phyloP scores from a whole-genome alignment of 208 protist species.

The Acanthamoeba sp. region DNA sequence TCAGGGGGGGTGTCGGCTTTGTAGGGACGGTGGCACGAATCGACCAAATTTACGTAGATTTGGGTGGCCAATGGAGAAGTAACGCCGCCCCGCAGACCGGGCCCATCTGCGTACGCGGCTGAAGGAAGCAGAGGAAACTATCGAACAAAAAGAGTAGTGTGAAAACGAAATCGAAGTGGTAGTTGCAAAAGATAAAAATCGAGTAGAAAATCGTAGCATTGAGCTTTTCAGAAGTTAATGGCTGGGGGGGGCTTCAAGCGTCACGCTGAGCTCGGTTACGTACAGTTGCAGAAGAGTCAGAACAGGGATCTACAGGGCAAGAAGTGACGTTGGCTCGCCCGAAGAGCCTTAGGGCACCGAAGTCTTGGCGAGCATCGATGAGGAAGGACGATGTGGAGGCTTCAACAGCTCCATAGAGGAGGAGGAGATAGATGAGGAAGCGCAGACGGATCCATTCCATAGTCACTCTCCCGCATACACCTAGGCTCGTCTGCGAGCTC shows the following conservation, averaged over 20 bases:
- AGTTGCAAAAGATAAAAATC: no score
- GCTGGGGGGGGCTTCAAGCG: not conserved
- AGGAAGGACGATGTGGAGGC: not conserved
- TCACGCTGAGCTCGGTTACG: no score
- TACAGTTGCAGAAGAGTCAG: not conserved
- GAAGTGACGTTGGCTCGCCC: not conserved
- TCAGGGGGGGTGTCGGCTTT: not conserved
- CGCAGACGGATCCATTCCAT: slow-evolving; percentile 50
- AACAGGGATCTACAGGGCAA: not conserved
- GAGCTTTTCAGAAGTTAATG: not conserved
- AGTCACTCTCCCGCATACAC: slow-evolving; percentile 8
- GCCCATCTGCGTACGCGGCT: not conserved
- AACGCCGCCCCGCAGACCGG: not conserved
- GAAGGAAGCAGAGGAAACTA: not conserved
- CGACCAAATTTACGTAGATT: not conserved
- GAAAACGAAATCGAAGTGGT: not conserved
- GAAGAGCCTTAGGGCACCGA: not conserved
- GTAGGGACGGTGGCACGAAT: not conserved
- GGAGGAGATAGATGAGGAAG: not conserved
- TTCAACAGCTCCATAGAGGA: slow-evolving; percentile 11
- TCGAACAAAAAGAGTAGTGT: no score
- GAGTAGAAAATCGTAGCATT: no score
- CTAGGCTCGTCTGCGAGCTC: not conserved
- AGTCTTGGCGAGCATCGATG: not conserved
- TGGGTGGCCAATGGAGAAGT: not conserved